These are phyloP conservation scores for Termitomyces sp. DNA, from an alignment of 768 basidiomycete genomes.

Conservation along the genomic window DNA sequence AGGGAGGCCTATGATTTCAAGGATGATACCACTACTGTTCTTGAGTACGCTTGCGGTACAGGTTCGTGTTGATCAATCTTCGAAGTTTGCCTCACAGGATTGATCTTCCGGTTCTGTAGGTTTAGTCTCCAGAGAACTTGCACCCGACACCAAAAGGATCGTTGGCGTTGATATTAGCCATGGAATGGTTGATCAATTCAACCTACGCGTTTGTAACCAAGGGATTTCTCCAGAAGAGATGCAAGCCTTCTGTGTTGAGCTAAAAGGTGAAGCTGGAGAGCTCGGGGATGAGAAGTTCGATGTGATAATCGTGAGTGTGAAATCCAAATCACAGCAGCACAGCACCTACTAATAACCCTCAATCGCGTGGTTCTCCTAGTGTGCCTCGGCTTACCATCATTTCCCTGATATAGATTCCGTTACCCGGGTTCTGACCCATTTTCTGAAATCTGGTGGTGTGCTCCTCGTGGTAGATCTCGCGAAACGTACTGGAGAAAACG, in stretches of 20 bases:
- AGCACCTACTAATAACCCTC: neutral
- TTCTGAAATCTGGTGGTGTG: conserved; percentile 56
- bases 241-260: conserved; percentile 49
- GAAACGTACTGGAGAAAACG: conserved; percentile 7
- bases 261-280: conserved; percentile 41
- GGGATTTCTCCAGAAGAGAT: conserved; percentile 63
- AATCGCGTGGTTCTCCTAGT: conserved; percentile 30
- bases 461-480: conserved; percentile 52
- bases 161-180: conserved; percentile 76
- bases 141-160: conserved; percentile 53
- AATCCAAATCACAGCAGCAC: neutral
- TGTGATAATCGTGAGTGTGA: conserved; percentile 53
- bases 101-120: conserved; percentile 35
- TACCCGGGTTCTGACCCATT: conserved; percentile 46
- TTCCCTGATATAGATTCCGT: conserved; percentile 43
- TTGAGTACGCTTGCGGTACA: conserved; percentile 76
- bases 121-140: conserved; percentile 54
- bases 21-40: conserved; percentile 45
- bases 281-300: conserved; percentile 57
- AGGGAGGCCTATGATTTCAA: conserved; percentile 42
- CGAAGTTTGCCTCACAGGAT: neutral
- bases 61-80: conserved; percentile 23
- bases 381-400: conserved; percentile 64
- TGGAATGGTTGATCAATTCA: conserved; percentile 62
- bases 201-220: conserved; percentile 48